A percentile compares a stretch with the other conserved stretches of the same genome.
Conservation (phyloP, 306 rosid species). For the Vachellia pachyceras region DNA sequence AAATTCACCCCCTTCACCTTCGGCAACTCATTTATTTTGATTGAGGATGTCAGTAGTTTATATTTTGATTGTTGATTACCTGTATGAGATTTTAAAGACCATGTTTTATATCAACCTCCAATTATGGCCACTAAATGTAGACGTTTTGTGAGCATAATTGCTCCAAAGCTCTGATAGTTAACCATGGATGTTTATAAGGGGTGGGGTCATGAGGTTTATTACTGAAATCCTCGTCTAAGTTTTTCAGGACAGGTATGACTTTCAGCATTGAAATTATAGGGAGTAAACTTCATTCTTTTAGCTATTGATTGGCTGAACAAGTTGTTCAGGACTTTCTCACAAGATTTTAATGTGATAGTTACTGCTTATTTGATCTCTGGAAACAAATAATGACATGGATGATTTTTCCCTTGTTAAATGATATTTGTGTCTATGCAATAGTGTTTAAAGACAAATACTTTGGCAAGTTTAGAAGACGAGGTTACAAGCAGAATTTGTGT, state of each 20-base stretch:
- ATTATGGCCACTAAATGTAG: neutral
- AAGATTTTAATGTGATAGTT: slow-evolving; percentile 23
- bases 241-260: slow-evolving; percentile 2
- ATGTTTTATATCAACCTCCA: slow-evolving; percentile 6
- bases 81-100: slow-evolving; percentile 19
- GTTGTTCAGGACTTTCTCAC: neutral
- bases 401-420: slow-evolving; percentile 14
- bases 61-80: neutral
- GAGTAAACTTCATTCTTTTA: neutral
- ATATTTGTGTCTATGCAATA: slow-evolving; percentile 12
- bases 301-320: neutral
- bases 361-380: slow-evolving; percentile 3
- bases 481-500: neutral
- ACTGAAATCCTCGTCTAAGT: neutral
- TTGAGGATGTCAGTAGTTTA: neutral
- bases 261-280: slow-evolving; percentile 2
- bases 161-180: neutral
- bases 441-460: slow-evolving; percentile 9
- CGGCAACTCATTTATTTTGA: neutral
- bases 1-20: neutral
- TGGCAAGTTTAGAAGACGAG: slow-evolving; percentile 1
- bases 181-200: slow-evolving; percentile 5
- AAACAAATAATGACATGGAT: slow-evolving; percentile 1
- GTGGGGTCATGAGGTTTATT: neutral
- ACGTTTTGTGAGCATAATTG: neutral